Percentiles rank a stretch among this genome's conserved stretches.
These are phyloP conservation scores for Neonectria neomacrospora DNA, from an alignment of 2,329 filamentous ascomycete genomes.

Conservation along the genomic window DNA sequence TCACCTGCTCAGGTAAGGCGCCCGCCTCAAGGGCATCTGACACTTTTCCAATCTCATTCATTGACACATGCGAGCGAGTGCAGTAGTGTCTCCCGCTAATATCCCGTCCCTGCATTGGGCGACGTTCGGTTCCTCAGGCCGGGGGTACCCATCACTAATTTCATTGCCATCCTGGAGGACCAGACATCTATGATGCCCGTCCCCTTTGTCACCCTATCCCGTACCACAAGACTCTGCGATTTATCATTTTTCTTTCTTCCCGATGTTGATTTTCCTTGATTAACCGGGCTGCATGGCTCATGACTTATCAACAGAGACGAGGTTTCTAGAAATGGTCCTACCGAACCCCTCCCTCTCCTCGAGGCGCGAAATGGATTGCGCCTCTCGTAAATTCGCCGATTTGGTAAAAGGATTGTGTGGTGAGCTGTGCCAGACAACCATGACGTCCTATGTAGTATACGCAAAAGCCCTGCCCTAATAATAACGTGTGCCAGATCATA, in stretches of 20 bases:
- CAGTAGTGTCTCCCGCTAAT: conserved; percentile 17
- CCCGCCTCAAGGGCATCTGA: conserved; percentile 18
- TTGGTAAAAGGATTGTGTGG: not conserved
- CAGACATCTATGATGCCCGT: not conserved
- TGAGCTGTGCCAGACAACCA: conserved; percentile 2
- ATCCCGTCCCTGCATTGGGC: conserved; percentile 26
- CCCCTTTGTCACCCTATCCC: conserved; percentile 21
- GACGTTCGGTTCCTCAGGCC: conserved; percentile 18
- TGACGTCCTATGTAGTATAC: not conserved
- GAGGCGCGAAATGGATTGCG: not conserved
- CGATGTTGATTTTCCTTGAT: conserved; percentile 6
- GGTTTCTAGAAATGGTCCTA: not conserved
- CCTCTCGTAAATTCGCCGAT: conserved; percentile 7
- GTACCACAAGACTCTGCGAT: conserved; percentile 7
- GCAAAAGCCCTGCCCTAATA: conserved; percentile 18
- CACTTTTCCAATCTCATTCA: conserved; percentile 23
- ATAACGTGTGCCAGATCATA: conserved; percentile 20
- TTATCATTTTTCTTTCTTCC: conserved; percentile 7
- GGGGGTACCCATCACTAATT: conserved; percentile 18
- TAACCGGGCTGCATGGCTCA: conserved; percentile 1
- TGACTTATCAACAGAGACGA: conserved; percentile 7
- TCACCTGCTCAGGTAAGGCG: conserved; percentile 23
- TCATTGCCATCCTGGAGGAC: conserved; percentile 9
- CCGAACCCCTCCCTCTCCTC: not conserved
- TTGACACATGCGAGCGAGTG: conserved; percentile 24